Conservation (phyloP, 352 stramenopile species). For the Phytophthora palmivora region DNA sequence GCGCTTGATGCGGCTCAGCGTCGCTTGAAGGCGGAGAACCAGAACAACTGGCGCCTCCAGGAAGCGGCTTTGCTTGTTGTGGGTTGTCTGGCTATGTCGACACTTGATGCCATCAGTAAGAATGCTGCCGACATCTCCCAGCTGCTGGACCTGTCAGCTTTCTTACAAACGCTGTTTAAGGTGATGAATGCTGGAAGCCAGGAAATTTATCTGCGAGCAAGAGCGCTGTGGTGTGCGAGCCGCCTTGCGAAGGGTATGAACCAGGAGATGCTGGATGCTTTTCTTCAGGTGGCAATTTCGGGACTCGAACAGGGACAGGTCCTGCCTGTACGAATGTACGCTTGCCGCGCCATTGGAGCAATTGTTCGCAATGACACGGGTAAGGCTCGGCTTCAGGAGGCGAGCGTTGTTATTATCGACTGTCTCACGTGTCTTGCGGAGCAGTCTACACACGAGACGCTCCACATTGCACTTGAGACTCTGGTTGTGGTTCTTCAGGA, state of each 20-base stretch:
- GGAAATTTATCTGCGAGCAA: conserved; percentile 79
- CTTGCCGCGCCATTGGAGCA: conserved; percentile 75
- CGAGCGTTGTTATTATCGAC: conserved; percentile 57
- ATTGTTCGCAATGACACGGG: conserved; percentile 71
- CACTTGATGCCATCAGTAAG: conserved; percentile 63
- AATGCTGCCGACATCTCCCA: conserved; percentile 52
- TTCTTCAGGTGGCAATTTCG: conserved; percentile 78
- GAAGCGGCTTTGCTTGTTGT: conserved; percentile 81
- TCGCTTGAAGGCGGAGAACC: conserved; percentile 56
- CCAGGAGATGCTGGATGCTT: conserved; percentile 72
- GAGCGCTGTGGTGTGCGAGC: conserved; percentile 85
- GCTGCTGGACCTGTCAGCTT: conserved; percentile 63
- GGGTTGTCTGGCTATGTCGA: conserved; percentile 65
- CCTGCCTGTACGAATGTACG: conserved; percentile 80
- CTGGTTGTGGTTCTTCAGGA: conserved; percentile 79
- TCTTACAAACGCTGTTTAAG: conserved; percentile 79
- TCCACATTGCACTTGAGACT: conserved; percentile 83
- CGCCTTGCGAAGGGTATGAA: conserved; percentile 75
- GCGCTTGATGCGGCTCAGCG: conserved; percentile 64
- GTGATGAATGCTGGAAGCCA: conserved; percentile 74
- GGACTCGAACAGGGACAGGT: conserved; percentile 75
- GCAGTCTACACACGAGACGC: conserved; percentile 68
- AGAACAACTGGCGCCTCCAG: conserved; percentile 71
- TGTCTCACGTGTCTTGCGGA: conserved; percentile 66
- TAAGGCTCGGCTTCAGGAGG: conserved; percentile 63